Evolutionary conservation across 306 rosid genomes (phyloP), one percentile per base, ranked within the genome.

Genomic region (Lathyrus aphaca): DNA sequence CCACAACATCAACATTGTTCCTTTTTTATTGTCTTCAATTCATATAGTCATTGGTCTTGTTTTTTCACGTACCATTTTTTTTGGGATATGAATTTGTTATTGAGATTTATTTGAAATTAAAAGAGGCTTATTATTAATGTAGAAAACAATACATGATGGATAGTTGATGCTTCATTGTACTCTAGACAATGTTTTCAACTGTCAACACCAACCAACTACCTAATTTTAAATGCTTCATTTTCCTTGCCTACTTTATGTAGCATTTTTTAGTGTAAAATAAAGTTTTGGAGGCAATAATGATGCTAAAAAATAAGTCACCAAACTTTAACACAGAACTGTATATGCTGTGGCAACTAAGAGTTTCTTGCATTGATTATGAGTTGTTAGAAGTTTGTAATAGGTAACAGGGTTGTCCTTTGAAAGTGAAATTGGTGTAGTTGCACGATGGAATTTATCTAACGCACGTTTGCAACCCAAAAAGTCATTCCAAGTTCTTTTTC

Each of bases 101-200:
- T 73, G 55, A 67, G 61, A 73, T 79, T 79, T 56, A 56, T 56
- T 56, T 56, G 48, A 73, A 57, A 35, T 49, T 29, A 60, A 43
- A 73, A 13, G 63, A 73, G 82, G 79, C 79, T 61, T 68, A 71
- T 12, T 67, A 51, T 60, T 38, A 61, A 16, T 78, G 82, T 72
- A 65, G 72, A 55, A 56, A 58, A 48, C 56, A 66, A 29, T 48
- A 69, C 82, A 60, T 56, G 74, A 78, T 67, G 56, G n/a, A 30
- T 15, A 49, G 51, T 66, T 57, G 60, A 21, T 72, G 77, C 77
- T 16, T 56, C 19, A 40, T 72, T 78, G 74, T 64, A 65, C 74
- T 56, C 45, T 50, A 66, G 29, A 44, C 17, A 54, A 43, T 25
- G 27, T 35, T 54, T 23, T 54, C 60, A 64, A 21, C 58, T 10